A percentile compares a stretch with the other conserved stretches of the same genome.
Conservation (phyloP, 2,329 filamentous ascomycete species). For the Aspergillus sp. region DNA sequence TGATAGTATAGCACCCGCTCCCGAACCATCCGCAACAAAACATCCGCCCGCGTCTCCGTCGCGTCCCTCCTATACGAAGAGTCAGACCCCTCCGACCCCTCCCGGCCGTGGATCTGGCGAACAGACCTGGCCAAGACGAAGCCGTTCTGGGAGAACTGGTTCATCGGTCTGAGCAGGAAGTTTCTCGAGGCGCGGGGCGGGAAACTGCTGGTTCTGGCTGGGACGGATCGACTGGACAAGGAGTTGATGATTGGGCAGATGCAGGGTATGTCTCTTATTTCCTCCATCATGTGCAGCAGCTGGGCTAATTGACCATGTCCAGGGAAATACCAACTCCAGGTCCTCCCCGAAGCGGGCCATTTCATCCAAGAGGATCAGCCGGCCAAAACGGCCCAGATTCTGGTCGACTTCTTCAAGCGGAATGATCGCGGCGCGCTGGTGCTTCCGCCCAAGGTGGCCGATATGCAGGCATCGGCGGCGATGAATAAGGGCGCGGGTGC, state of each 20-base stretch:
- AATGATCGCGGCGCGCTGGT: slow-evolving; percentile 82
- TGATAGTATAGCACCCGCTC: slow-evolving; percentile 52
- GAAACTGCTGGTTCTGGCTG: slow-evolving; percentile 75
- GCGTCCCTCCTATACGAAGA: slow-evolving; percentile 60
- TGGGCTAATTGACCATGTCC: not conserved
- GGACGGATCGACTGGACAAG: slow-evolving; percentile 81
- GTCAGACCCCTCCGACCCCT: slow-evolving; percentile 20
- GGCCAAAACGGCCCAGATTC: slow-evolving; percentile 72
- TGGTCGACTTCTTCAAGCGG: slow-evolving; percentile 83
- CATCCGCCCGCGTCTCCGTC: slow-evolving; percentile 79
- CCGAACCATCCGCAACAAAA: slow-evolving; percentile 71
- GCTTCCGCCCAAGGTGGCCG: slow-evolving; percentile 82
- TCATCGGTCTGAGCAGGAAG: slow-evolving; percentile 74
- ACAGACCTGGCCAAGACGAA: slow-evolving; percentile 78
- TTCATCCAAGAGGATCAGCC: slow-evolving; percentile 95
- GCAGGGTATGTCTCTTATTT: slow-evolving; percentile 57
- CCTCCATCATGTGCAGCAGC: not conserved
- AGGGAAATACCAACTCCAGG: slow-evolving; percentile 87
- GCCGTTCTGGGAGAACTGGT: slow-evolving; percentile 92
- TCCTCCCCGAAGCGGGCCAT: slow-evolving; percentile 89
- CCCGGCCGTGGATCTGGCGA: slow-evolving; percentile 66
- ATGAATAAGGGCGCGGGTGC: slow-evolving; percentile 28
- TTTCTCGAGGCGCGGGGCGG: slow-evolving; percentile 74
- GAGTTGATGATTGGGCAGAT: slow-evolving; percentile 94
- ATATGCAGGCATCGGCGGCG: slow-evolving; percentile 44